Percentiles rank a stretch among this genome's conserved stretches.
Evolutionary conservation across 352 stramenopile genomes (phyloP).

Genomic region (Stramenopiles sp.): DNA sequence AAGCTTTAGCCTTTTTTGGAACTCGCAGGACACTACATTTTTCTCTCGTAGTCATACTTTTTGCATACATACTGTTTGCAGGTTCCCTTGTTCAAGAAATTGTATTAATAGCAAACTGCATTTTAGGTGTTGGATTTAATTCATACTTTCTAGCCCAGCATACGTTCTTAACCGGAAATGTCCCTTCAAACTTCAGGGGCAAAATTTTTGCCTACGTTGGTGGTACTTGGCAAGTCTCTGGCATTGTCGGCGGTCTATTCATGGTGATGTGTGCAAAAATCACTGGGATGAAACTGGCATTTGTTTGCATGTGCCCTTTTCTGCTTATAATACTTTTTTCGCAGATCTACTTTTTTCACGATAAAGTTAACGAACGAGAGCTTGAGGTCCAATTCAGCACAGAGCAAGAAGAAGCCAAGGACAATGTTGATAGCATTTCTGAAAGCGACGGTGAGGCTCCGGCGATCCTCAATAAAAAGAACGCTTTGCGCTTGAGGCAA

Average conservation of each 20-base stretch:
- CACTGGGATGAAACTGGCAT: not conserved
- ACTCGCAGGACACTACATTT: not conserved
- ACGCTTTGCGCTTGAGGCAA: too few relatives aligned
- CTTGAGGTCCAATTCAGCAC: too few relatives aligned
- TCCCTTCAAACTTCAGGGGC: not conserved
- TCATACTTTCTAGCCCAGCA: not conserved
- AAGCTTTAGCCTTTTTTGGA: not conserved
- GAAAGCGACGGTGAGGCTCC: too few relatives aligned
- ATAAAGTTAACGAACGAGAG: not conserved
- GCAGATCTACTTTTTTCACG: not conserved
- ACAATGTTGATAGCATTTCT: too few relatives aligned
- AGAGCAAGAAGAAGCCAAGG: too few relatives aligned
- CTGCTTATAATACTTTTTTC: not conserved
- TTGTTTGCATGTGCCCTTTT: not conserved
- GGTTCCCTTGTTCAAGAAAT: not conserved
- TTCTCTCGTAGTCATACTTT: not conserved
- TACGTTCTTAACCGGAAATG: not conserved
- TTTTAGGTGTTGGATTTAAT: not conserved
- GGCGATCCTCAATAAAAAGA: too few relatives aligned
- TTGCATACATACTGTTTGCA: not conserved
- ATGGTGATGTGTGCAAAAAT: not conserved
- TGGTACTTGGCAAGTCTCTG: not conserved
- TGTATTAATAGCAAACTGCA: not conserved
- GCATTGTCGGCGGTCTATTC: not conserved
- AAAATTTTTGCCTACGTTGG: not conserved